phyloP scores from a whole-genome alignment of 2,329 filamentous ascomycete genomes.

The Xylaria sp. region DNA sequence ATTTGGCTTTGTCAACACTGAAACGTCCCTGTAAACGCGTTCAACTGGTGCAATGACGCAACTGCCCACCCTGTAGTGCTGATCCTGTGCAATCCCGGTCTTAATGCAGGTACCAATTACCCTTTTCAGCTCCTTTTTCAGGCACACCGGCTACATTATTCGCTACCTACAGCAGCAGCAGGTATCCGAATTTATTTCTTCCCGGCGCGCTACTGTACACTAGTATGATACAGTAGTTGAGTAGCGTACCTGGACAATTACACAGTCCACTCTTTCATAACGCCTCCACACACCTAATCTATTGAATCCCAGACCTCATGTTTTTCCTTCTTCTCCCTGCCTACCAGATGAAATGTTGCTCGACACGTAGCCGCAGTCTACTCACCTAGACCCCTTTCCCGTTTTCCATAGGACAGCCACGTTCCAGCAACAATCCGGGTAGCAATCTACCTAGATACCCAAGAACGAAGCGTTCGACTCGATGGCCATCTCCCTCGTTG shows the following conservation, averaged over 20 bases:
- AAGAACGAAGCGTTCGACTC: neutral
- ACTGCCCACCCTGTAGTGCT: neutral
- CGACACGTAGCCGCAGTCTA: constrained; percentile 8
- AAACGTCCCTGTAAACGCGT: neutral
- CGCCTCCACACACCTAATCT: constrained; percentile 24
- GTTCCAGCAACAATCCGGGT: neutral
- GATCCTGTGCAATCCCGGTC: constrained; percentile 7
- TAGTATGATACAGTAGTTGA: neutral
- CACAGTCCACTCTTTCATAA: neutral
- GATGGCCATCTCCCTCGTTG: constrained; percentile 35
- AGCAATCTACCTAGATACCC: neutral
- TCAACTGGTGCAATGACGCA: constrained; percentile 16
- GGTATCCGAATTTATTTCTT: neutral
- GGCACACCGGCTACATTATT: neutral
- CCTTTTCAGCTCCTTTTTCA: constrained; percentile 14
- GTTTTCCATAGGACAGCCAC: neutral
- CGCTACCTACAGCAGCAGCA: neutral
- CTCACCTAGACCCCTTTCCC: neutral
- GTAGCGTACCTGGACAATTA: neutral
- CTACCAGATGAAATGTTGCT: neutral
- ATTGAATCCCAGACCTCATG: constrained; percentile 1
- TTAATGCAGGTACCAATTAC: constrained; percentile 21
- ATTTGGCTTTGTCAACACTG: neutral
- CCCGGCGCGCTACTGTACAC: neutral
- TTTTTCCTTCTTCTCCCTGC: neutral